Conservation (phyloP, 2,329 filamentous ascomycete species). For the Incumbomyces delicatus region DNA sequence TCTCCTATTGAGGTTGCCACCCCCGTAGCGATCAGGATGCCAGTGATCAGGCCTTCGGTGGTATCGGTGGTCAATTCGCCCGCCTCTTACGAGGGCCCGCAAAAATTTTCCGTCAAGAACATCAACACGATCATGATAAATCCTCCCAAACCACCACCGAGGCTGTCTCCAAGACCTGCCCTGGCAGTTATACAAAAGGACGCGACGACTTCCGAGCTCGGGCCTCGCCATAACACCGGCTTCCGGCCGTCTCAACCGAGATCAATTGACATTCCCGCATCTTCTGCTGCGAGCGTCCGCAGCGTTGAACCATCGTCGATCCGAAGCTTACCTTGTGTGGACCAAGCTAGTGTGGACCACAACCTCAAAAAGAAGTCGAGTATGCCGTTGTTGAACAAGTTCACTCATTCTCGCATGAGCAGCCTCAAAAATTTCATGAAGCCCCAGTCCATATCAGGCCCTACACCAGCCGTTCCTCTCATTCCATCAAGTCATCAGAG, state of each 20-base stretch:
- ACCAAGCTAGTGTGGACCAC: constrained; percentile 2
- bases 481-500: background rate
- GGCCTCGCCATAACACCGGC: background rate
- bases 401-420: constrained; percentile 15
- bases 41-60: constrained; percentile 16
- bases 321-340: constrained; percentile 3
- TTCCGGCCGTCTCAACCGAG: background rate
- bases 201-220: background rate
- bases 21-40: constrained; percentile 16
- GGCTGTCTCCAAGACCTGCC: background rate
- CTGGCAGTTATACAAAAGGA: background rate
- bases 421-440: constrained; percentile 19
- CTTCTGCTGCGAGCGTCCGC: background rate
- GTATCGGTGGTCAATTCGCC: constrained; percentile 15
- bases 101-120: constrained; percentile 1
- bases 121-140: constrained; percentile 4
- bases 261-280: background rate
- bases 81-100: background rate
- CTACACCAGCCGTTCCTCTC: background rate
- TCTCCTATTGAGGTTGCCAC: constrained; percentile 19
- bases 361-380: constrained; percentile 11
- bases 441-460: constrained; percentile 2
- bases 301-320: background rate
- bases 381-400: constrained; percentile 14
- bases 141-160: background rate